Percentiles rank a stretch among this genome's conserved stretches.
These are phyloP conservation scores for Aspergillus sp. DNA, from an alignment of 2,329 filamentous ascomycete genomes.

Conservation along the genomic window DNA sequence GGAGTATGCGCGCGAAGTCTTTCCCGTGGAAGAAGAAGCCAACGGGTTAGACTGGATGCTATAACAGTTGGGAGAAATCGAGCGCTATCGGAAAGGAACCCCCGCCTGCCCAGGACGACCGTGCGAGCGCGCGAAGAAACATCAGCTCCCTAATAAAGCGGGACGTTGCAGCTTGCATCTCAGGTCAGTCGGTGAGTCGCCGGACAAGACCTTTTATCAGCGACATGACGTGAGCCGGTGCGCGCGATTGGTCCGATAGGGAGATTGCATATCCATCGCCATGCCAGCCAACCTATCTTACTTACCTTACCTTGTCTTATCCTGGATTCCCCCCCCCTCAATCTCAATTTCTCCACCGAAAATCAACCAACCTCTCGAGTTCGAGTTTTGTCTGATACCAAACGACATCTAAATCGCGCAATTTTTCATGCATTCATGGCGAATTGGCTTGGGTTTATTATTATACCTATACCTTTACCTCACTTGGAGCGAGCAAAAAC, in stretches of 20 bases:
- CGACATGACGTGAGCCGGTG: slow-evolving; percentile 5
- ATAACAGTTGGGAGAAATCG: slow-evolving; percentile 20
- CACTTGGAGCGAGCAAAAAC: slow-evolving; percentile 17
- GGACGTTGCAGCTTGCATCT: neutral
- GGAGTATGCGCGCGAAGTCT: slow-evolving; percentile 92
- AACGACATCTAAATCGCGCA: slow-evolving; percentile 14
- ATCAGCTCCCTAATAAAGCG: neutral
- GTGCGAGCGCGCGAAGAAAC: neutral
- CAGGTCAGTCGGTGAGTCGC: slow-evolving; percentile 12
- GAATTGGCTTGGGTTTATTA: slow-evolving; percentile 19
- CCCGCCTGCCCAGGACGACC: neutral
- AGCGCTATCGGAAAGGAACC: neutral
- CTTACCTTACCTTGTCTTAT: neutral
- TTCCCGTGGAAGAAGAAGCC: slow-evolving; percentile 89
- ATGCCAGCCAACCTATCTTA: neutral
- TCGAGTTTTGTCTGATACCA: slow-evolving; percentile 5
- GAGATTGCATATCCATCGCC: slow-evolving; percentile 7
- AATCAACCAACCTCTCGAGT: neutral
- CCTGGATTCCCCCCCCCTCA: neutral
- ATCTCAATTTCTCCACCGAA: neutral
- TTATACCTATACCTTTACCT: slow-evolving; percentile 8
- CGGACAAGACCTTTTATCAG: slow-evolving; percentile 7
- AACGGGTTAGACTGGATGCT: slow-evolving; percentile 94
- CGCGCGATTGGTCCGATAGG: slow-evolving; percentile 18
- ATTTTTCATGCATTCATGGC: slow-evolving; percentile 23